These are phyloP conservation scores for Syzygium oleosum DNA, from an alignment of 345 rosid species.

Conservation along the genomic window DNA sequence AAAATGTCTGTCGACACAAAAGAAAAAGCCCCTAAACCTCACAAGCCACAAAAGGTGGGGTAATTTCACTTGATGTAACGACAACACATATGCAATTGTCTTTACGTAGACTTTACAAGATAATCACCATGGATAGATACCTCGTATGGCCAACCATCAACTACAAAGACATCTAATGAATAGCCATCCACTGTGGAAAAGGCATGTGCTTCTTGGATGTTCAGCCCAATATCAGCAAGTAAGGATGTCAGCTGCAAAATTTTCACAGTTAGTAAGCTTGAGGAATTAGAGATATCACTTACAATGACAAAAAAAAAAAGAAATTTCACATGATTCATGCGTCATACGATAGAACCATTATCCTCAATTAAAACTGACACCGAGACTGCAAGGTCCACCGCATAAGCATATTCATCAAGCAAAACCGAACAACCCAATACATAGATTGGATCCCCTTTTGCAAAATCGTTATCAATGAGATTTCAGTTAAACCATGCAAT, in stretches of 20 bases:
- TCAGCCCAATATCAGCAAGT: constrained; percentile 85
- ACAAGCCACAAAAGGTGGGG: background rate
- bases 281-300: background rate
- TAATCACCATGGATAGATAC: constrained; percentile 15
- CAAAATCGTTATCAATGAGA: background rate
- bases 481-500: background rate
- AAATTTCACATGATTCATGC: background rate
- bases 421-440: background rate
- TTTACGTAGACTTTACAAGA: background rate
- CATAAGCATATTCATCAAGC: background rate
- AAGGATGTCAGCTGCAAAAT: constrained; percentile 74
- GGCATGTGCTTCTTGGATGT: constrained; percentile 98
- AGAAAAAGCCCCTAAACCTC: background rate
- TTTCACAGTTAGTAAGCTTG: background rate
- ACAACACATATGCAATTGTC: background rate
- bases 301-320: background rate
- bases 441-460: background rate
- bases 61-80: background rate
- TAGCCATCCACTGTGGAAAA: constrained; percentile 91
- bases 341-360: background rate
- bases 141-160: constrained; percentile 99
- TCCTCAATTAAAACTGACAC: background rate
- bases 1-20: background rate
- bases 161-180: constrained; percentile 96
- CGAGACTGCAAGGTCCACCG: background rate